These are phyloP conservation scores for Mycena floridula DNA, from an alignment of 768 basidiomycete species.

Conservation along the genomic window DNA sequence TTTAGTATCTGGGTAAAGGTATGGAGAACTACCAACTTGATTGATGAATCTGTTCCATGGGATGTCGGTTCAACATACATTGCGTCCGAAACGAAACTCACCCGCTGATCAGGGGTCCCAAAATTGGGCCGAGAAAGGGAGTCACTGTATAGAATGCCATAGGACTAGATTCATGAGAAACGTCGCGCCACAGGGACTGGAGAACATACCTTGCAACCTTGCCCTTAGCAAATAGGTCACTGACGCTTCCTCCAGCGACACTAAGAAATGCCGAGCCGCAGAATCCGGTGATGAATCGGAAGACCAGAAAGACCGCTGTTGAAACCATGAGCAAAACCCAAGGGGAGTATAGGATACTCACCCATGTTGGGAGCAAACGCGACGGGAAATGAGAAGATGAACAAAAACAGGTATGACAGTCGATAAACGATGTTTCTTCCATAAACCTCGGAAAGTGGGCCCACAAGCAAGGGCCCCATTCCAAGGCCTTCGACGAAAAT, in stretches of 20 bases:
- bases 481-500: conserved; percentile 57
- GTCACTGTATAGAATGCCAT: conserved; percentile 53
- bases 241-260: conserved; percentile 50
- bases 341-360: conserved; percentile 21
- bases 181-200: not conserved
- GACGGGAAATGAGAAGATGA: conserved; percentile 62
- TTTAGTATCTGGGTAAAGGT: not conserved
- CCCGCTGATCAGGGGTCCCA: conserved; percentile 57
- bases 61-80: conserved; percentile 2
- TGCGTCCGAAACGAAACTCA: conserved; percentile 22
- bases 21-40: conserved; percentile 31
- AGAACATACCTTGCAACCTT: conserved; percentile 52
- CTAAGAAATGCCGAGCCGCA: conserved; percentile 52
- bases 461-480: conserved; percentile 47
- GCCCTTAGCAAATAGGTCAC: conserved; percentile 49
- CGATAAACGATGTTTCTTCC: conserved; percentile 63
- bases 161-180: conserved; percentile 20
- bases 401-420: conserved; percentile 53
- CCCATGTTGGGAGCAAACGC: conserved; percentile 67
- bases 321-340: too few species aligned
- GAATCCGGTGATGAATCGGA: conserved; percentile 48
- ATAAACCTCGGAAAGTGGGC: conserved; percentile 51
- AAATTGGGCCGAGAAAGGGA: conserved; percentile 44
- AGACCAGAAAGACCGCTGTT: conserved; percentile 55
- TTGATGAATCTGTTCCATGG: conserved; percentile 55